These are phyloP conservation scores for Oidiodendron maius DNA, from an alignment of 495 filamentous ascomycete genomes.

Conservation along the genomic window DNA sequence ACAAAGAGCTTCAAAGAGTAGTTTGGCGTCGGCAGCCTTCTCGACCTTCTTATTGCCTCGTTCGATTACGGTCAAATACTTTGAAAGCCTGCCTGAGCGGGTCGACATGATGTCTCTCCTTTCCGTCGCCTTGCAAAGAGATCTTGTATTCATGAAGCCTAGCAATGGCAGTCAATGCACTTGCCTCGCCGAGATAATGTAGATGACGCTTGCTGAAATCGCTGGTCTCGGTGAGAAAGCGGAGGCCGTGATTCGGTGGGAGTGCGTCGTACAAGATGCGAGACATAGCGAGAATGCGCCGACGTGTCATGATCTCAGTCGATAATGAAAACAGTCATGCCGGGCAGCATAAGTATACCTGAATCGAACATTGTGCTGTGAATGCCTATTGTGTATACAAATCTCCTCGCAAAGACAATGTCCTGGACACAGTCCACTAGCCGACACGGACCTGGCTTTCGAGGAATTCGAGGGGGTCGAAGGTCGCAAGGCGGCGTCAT, in stretches of 20 bases:
- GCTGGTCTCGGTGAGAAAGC: too few relatives aligned
- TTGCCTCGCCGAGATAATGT: background rate
- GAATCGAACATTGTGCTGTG: too few relatives aligned
- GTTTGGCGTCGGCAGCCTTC: slow-evolving; percentile 30
- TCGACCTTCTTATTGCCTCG: slow-evolving; percentile 26
- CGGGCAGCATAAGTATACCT: too few relatives aligned
- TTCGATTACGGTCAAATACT: slow-evolving; percentile 28
- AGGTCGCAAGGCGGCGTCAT: background rate
- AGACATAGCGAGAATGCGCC: too few relatives aligned
- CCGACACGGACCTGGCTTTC: background rate
- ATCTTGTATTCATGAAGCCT: background rate
- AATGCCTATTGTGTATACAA: too few relatives aligned
- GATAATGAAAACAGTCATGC: too few relatives aligned
- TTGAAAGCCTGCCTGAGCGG: slow-evolving; percentile 12
- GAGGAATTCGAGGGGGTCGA: background rate
- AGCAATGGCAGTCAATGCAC: background rate
- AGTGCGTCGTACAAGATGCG: too few relatives aligned
- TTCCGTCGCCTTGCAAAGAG: background rate
- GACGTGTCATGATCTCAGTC: too few relatives aligned
- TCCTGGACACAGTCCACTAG: background rate
- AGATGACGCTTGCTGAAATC: background rate
- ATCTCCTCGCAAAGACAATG: too few relatives aligned
- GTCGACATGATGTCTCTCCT: too few relatives aligned
- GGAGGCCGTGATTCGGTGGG: too few relatives aligned
- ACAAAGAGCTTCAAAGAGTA: slow-evolving; percentile 56